Conservation (phyloP, 164 flowering plant species). For the Amborella trichopoda region DNA sequence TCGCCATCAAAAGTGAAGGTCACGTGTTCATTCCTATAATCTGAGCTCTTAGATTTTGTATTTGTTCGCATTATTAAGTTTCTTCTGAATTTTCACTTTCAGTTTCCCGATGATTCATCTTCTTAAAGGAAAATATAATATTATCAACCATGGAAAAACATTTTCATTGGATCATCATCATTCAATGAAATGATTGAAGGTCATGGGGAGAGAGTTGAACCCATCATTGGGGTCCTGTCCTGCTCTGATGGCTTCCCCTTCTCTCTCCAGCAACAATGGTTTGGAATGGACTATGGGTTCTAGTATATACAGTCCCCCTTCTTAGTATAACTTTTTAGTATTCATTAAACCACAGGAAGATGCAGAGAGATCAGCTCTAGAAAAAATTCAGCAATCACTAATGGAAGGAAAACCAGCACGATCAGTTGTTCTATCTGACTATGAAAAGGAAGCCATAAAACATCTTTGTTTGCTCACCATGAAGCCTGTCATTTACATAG, state of each 20-base stretch:
- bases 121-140: no score
- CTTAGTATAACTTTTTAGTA: no score
- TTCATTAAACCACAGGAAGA: slow-evolving; percentile 53
- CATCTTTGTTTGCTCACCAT: slow-evolving; percentile 94
- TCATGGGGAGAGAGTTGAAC: no score
- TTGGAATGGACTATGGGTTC: no score
- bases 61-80: not conserved
- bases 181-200: no score
- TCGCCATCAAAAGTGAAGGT: slow-evolving; percentile 83
- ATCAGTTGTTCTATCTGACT: slow-evolving; percentile 62
- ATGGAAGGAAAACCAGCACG: slow-evolving; percentile 97
- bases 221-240: no score
- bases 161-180: no score
- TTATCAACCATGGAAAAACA: no score
- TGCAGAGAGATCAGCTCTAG: slow-evolving; percentile 81
- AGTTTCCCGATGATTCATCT: no score
- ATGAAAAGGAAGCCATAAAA: slow-evolving; percentile 66
- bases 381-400: slow-evolving; percentile 62
- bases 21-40: not conserved
- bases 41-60: not conserved
- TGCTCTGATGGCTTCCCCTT: no score
- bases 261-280: no score
- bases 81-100: not conserved
- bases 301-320: no score
- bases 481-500: slow-evolving; percentile 88